Evolutionary conservation across 345 rosid species (phyloP), one percentile per base, ranked within the genome.

Genomic region (Acer saccharum): DNA sequence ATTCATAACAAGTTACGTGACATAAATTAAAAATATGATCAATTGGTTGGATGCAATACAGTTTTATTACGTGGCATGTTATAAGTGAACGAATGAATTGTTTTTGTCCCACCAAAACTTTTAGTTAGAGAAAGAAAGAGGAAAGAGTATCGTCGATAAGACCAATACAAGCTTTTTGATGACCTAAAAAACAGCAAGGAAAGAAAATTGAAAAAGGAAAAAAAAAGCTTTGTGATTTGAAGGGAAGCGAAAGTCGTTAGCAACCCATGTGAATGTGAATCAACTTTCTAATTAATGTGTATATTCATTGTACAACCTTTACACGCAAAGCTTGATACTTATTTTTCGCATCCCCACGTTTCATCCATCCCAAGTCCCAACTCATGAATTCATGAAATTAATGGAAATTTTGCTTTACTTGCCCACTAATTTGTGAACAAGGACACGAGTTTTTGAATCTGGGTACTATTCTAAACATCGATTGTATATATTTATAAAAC

Each of bases 241-340:
- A 80, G 72, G 75, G 79, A 43, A 43, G 46, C 46, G 7, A 76
- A 32, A 32, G 39, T 32, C 4, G 39, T 6, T 32, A 61, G 83
- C 90, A 86, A 61, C 81, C 88, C 91, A 87, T 84, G 86, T 86
- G 92, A 18, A 69, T 43, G 46, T 43, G 16, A 72, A 12, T 74
- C 65, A 76, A 77, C 84, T 83, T 84, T 77, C 80, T 79, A 71
- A 29, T 29, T 29, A 74, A 76, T 27, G 29, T 17, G 52, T 14
- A 44, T 14, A 44, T 4, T 11, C 13, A 46, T 54, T 3, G n/a
- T 50, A 50, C 4, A 50, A 4, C 63, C 80, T 84, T 76, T 81
- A 57, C 80, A 79, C 77, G 79, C 87, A 76, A 76, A 78, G 16
- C 61, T 65, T 4, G 0, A 7, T 13, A 48, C 41, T 4, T 35